Evolutionary conservation across 2,329 filamentous ascomycete species (phyloP), one percentile per base, ranked within the genome.

Genomic region (Polytolypa hystricis): DNA sequence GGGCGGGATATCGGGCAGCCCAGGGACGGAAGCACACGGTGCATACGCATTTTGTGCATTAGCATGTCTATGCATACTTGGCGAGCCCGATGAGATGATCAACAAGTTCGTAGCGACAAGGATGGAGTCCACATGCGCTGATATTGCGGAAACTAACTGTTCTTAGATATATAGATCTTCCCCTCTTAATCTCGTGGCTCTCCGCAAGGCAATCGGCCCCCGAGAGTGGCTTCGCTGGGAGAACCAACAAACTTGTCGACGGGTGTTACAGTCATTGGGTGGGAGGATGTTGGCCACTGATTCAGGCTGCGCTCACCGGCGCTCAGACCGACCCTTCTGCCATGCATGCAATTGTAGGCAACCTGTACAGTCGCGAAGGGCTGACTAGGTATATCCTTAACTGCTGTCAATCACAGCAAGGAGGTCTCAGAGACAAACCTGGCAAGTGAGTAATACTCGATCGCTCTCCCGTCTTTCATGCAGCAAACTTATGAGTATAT

Each of bases 191-290:
- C 32, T 77, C 80, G 42, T 98, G 91, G 86, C 74, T 98, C 26
- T 89, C 85, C 5, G 78, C 84, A 30, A 79, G 86, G 41, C 91
- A 98, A 60, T 83, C 89, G 57, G 77, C 79, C 19, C 91, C 89
- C 3, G 91, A 96, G 58, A 87, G 87, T 45, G 91, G 91, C 23
- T 87, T 94, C 54, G 82, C 84, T 27, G 91, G 91, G 42, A 81
- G 91, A 48, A 94, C 89, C 18, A 96, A 96, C 69, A 98, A 98
- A 65, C 72, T 98, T 20, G 91, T 96, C 20, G 91, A 98, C 59
- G 91, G 89, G 30, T 98, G 91, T 64, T 98, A 98, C 65, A 93
- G 84, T 56, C 89, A 95, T 61, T 98, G 91, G 91, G 81, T 94
- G 21, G 91, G 91, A 37, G 83, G 82, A 37, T 96, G 87, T 65